Evolutionary conservation across 306 rosid species (phyloP).

Genomic region (Biancaea sappan): DNA sequence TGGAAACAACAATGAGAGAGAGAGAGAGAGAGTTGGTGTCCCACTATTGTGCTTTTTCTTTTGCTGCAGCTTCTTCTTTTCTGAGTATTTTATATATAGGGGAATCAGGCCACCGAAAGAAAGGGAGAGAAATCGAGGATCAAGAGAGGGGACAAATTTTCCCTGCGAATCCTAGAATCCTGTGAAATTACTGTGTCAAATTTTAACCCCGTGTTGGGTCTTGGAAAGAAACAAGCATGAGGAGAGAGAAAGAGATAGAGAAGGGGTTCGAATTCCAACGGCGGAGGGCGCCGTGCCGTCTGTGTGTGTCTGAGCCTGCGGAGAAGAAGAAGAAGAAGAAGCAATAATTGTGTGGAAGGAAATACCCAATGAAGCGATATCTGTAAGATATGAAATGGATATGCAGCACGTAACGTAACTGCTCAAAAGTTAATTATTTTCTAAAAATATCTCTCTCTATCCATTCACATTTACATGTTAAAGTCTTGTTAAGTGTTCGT

Average conservation of each 20-base stretch:
- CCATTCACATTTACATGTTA: no score
- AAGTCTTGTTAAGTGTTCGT: no score
- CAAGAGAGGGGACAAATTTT: conserved; percentile 43
- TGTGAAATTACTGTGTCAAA: conserved; percentile 29
- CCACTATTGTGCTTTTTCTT: conserved; percentile 37
- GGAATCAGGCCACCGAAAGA: conserved; percentile 40
- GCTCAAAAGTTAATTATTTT: no score
- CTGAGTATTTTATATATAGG: conserved; percentile 32
- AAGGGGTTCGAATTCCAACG: conserved; percentile 26
- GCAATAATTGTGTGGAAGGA: conserved; percentile 33
- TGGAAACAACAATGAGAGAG: conserved; percentile 29
- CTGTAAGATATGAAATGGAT: no score
- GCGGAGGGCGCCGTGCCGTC: conserved; percentile 11
- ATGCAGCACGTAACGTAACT: no score
- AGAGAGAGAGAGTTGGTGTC: neutral
- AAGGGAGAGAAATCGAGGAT: conserved; percentile 25
- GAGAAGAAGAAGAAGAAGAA: conserved; percentile 26
- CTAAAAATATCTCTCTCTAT: no score
- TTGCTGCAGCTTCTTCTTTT: conserved; percentile 21
- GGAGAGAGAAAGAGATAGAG: neutral
- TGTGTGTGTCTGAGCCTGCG: no score
- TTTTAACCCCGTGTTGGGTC: conserved; percentile 26
- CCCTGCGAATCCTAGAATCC: conserved; percentile 37
- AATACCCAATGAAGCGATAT: conserved; percentile 23
- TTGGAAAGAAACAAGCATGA: neutral